A percentile compares a stretch with the other conserved stretches of the same genome.
phyloP scores from a whole-genome alignment of 306 rosid genomes.

The Castanospermum australe region DNA sequence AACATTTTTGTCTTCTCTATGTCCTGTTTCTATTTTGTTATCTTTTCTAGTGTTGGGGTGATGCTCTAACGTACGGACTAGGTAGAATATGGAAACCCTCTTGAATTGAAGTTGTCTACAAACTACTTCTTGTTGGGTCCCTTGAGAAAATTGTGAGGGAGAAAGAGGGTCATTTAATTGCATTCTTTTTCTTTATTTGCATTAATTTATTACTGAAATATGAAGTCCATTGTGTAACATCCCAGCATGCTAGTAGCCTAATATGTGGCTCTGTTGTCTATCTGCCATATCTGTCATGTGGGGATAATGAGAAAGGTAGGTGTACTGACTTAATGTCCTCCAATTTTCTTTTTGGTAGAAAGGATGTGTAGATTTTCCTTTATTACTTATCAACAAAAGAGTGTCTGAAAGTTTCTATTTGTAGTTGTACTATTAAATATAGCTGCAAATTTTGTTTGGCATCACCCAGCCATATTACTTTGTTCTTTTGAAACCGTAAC shows the following conservation, averaged over 20 bases:
- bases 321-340: conserved; percentile 9
- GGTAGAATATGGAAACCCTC: neutral
- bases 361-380: neutral
- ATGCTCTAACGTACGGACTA: neutral
- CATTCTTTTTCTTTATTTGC: neutral
- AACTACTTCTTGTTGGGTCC: neutral
- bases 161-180: conserved; percentile 8
- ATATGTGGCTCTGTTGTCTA: neutral
- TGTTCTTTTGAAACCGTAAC: neutral
- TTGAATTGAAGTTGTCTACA: conserved; percentile 16
- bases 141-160: neutral
- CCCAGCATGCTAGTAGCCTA: conserved; percentile 9
- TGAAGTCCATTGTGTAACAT: neutral
- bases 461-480: neutral
- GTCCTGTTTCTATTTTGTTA: neutral
- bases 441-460: neutral
- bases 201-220: conserved; percentile 2
- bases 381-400: neutral
- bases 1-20: neutral
- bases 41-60: conserved; percentile 1
- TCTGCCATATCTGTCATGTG: conserved; percentile 6
- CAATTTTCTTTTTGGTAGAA: neutral
- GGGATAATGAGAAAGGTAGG: conserved; percentile 12
- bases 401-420: conserved; percentile 17
- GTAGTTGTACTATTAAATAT: neutral